Evolutionary conservation across 352 stramenopile species (phyloP).

Genomic region (Globisporangium parvum): DNA sequence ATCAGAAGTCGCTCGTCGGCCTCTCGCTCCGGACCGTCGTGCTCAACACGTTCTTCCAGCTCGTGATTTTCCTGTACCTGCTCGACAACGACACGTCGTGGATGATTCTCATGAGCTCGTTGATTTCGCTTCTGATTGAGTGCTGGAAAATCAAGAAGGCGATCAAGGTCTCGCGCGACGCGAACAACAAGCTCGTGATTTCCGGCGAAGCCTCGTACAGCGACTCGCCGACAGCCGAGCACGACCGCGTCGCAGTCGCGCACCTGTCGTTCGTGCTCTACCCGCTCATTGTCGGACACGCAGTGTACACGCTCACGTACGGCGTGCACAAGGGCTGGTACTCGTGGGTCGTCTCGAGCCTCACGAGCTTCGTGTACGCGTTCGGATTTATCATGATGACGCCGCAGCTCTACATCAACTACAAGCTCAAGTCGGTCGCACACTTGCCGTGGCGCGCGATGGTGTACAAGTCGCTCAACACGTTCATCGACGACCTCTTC

Average conservation of each 20-base stretch:
- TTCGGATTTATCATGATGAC: conserved; percentile 99
- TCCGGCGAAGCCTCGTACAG: conserved; percentile 81
- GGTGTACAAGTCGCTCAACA: conserved; percentile 98
- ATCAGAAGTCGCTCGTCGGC: conserved; percentile 95
- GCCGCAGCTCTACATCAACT: conserved; percentile 98
- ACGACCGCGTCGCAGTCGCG: conserved; percentile 79
- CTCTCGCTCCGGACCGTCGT: conserved; percentile 92
- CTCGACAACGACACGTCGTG: conserved; percentile 96
- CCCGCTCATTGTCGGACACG: conserved; percentile 90
- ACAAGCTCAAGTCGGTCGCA: conserved; percentile 96
- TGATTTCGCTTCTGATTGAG: conserved; percentile 82
- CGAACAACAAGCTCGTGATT: conserved; percentile 68
- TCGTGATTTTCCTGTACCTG: conserved; percentile 97
- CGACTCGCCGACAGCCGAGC: conserved; percentile 70
- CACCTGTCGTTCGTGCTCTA: conserved; percentile 84
- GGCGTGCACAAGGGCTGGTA: conserved; percentile 96
- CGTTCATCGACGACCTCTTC: conserved; percentile 97
- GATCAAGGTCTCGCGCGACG: conserved; percentile 76
- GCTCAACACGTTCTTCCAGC: conserved; percentile 96
- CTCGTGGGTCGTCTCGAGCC: conserved; percentile 94
- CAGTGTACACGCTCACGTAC: conserved; percentile 92
- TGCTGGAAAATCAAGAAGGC: conserved; percentile 94
- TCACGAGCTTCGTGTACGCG: conserved; percentile 97
- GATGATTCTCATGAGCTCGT: conserved; percentile 90
- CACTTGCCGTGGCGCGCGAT: conserved; percentile 96